phyloP scores from a whole-genome alignment of 225 moss, liverwort and hornwort genomes.

The Neckera pumila region DNA sequence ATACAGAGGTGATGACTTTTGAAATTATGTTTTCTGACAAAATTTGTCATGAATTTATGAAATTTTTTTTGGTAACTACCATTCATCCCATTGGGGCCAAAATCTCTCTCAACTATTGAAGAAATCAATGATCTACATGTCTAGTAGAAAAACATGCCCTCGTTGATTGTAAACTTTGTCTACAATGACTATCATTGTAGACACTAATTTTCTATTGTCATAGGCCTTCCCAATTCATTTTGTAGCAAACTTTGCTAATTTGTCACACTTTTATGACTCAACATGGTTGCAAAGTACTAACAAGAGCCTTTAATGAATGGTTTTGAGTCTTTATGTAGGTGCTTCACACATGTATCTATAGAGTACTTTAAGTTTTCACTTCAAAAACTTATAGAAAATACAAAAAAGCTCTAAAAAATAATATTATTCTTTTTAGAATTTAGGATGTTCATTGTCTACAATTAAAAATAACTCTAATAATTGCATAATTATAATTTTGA shows the following conservation, averaged over 20 bases:
- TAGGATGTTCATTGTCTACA: no score
- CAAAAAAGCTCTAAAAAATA: neutral
- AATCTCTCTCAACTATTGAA: neutral
- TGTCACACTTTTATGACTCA: neutral
- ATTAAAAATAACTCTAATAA: no score
- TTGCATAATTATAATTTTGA: no score
- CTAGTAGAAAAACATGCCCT: neutral
- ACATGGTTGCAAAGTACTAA: neutral
- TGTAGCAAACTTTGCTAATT: neutral
- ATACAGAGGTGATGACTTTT: neutral
- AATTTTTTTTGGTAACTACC: neutral
- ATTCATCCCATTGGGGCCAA: neutral
- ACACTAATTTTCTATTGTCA: neutral
- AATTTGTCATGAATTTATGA: neutral
- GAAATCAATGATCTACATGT: neutral
- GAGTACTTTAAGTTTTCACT: neutral
- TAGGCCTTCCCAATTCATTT: neutral
- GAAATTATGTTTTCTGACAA: neutral
- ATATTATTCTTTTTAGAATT: neutral
- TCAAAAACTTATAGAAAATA: neutral
- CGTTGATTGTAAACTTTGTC: neutral
- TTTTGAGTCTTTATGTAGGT: neutral
- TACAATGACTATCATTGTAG: neutral
- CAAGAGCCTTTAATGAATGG: neutral
- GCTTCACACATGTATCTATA: neutral